Conservation (phyloP, 2,329 filamentous ascomycete genomes). For the Eurotiales sp. region DNA sequence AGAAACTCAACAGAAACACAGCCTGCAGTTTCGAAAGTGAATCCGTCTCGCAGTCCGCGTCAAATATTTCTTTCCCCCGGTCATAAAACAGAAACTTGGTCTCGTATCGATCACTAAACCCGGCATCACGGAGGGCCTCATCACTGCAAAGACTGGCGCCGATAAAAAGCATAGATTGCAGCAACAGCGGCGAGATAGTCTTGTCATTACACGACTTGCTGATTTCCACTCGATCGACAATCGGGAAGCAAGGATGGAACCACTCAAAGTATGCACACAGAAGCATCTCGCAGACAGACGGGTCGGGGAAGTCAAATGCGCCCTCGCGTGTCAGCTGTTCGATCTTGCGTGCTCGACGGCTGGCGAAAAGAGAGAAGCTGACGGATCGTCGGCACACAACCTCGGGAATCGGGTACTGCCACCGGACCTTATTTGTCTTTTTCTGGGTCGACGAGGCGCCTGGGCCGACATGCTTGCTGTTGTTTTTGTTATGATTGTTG, state of each 20-base stretch:
- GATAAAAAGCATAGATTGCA: slow-evolving; percentile 55
- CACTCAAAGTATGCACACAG: slow-evolving; percentile 53
- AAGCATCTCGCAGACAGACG: slow-evolving; percentile 40
- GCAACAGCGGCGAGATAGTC: slow-evolving; percentile 47
- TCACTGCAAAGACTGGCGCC: slow-evolving; percentile 53
- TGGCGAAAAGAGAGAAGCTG: slow-evolving; percentile 16
- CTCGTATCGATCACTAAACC: slow-evolving; percentile 47
- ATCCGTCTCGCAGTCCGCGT: slow-evolving; percentile 52
- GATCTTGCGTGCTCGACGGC: slow-evolving; percentile 29
- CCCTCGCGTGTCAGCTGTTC: slow-evolving; percentile 38
- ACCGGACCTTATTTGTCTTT: slow-evolving; percentile 32
- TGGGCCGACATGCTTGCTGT: slow-evolving; percentile 24
- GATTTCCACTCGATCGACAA: slow-evolving; percentile 48
- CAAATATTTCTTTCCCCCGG: slow-evolving; percentile 50
- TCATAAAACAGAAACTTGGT: slow-evolving; percentile 52
- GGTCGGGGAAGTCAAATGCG: slow-evolving; percentile 46
- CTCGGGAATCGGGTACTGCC: slow-evolving; percentile 35
- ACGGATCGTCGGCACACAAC: slow-evolving; percentile 10
- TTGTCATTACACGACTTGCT: slow-evolving; percentile 37
- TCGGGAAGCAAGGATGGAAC: slow-evolving; percentile 56
- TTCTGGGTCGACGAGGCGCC: slow-evolving; percentile 22
- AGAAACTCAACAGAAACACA: slow-evolving; percentile 55
- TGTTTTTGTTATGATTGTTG: too few relatives aligned
- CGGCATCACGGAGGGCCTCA: slow-evolving; percentile 41
- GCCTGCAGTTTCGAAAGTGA: slow-evolving; percentile 50